A percentile compares a stretch with the other conserved stretches of the same genome.
These are phyloP conservation scores for Dysphania ambrosioides DNA, from an alignment of 148 eudicot genomes.

Conservation along the genomic window DNA sequence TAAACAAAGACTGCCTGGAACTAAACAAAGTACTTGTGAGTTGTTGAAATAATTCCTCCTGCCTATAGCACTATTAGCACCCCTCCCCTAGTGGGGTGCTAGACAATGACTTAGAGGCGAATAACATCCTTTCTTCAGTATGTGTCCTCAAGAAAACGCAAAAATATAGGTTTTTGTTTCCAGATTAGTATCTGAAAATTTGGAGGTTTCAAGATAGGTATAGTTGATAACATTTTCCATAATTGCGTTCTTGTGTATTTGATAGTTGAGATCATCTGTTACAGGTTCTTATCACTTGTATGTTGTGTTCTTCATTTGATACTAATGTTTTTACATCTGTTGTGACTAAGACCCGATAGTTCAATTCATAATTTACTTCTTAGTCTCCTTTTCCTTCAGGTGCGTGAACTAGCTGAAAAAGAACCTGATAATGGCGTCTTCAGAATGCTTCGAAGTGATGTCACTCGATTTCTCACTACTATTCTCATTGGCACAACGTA, in stretches of 20 bases:
- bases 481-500: conserved; percentile 99
- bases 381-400: conserved; percentile 37
- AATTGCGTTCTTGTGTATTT: background rate
- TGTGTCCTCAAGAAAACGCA: background rate
- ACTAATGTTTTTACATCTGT: background rate
- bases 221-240: background rate
- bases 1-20: background rate
- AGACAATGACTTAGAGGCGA: background rate
- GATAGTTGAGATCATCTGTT: background rate
- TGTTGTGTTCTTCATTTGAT: background rate
- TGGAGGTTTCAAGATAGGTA: background rate
- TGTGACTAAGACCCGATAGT: background rate
- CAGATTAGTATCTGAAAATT: background rate
- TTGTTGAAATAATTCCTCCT: background rate
- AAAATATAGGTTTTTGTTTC: background rate
- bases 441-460: conserved; percentile 89
- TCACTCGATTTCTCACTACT: conserved; percentile 90
- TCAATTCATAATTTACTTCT: background rate
- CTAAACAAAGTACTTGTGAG: background rate
- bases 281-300: background rate
- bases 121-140: background rate
- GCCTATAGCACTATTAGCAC: background rate
- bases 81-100: background rate
- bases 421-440: conserved; percentile 88
- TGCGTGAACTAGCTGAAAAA: conserved; percentile 93